Evolutionary conservation across 2,329 filamentous ascomycete species (phyloP).

Genomic region (Leptographium procerum): DNA sequence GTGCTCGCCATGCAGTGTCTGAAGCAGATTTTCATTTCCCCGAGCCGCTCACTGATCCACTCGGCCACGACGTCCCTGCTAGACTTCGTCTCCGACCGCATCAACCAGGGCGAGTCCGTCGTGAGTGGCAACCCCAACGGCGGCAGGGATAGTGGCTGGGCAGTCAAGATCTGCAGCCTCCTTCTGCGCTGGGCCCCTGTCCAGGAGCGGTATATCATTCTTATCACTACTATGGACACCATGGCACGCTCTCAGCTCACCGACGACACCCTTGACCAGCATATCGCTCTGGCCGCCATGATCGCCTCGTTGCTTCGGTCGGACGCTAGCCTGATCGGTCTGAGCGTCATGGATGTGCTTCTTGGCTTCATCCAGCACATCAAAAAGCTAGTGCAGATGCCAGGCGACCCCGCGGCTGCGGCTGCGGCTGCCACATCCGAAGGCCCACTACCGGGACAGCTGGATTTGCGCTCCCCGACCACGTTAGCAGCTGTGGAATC

Average conservation of each 20-base stretch:
- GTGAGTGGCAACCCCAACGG: slow-evolving; percentile 33
- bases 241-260: slow-evolving; percentile 56
- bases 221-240: slow-evolving; percentile 70
- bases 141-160: slow-evolving; percentile 55
- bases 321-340: slow-evolving; percentile 82
- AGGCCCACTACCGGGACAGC: slow-evolving; percentile 14
- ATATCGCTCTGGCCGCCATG: slow-evolving; percentile 65
- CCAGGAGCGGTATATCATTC: slow-evolving; percentile 84
- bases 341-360: slow-evolving; percentile 92
- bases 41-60: slow-evolving; percentile 72
- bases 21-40: slow-evolving; percentile 72
- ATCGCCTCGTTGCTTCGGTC: slow-evolving; percentile 76
- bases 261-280: slow-evolving; percentile 60
- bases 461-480: slow-evolving; percentile 17
- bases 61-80: slow-evolving; percentile 63
- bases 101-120: slow-evolving; percentile 38
- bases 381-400: slow-evolving; percentile 61
- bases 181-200: slow-evolving; percentile 83
- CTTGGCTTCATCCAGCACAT: slow-evolving; percentile 77
- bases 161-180: slow-evolving; percentile 68
- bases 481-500: slow-evolving; percentile 22
- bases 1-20: slow-evolving; percentile 76
- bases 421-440: slow-evolving; percentile 3
- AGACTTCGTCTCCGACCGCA: slow-evolving; percentile 56
- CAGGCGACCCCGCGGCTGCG: slow-evolving; percentile 23